Evolutionary conservation across 2,329 filamentous ascomycete species (phyloP).

Genomic region (Aureobasidium sp.): DNA sequence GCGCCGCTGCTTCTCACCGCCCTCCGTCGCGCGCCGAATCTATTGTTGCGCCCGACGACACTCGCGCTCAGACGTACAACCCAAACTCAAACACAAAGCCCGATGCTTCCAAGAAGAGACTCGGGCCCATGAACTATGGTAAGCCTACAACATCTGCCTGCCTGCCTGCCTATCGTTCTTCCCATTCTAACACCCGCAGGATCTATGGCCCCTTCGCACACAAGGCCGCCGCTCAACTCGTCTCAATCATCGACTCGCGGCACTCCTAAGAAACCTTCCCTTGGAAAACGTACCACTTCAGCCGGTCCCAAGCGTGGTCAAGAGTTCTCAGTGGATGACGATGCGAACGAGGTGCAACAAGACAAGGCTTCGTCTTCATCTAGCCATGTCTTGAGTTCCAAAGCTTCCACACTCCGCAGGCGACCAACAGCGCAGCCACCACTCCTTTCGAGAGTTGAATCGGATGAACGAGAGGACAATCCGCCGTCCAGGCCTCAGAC

Average conservation of each 20-base stretch:
- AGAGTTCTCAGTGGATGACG: conserved; percentile 88
- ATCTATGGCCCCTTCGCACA: conserved; percentile 1
- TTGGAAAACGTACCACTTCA: conserved; percentile 67
- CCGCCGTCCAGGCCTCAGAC: not conserved
- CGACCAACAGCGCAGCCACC: conserved; percentile 41
- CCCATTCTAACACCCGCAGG: not conserved
- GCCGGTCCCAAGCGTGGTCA: conserved; percentile 72
- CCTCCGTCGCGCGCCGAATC: conserved; percentile 6
- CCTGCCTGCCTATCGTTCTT: not conserved
- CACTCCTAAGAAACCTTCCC: conserved; percentile 62
- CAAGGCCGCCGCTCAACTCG: not conserved
- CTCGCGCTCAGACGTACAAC: not conserved
- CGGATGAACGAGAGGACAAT: conserved; percentile 40
- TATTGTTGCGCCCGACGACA: not conserved
- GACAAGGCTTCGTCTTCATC: conserved; percentile 41
- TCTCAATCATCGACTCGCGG: not conserved
- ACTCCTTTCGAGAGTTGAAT: conserved; percentile 43
- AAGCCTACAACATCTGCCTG: not conserved
- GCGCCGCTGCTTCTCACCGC: not conserved
- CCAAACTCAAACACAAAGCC: not conserved
- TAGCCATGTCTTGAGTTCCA: conserved; percentile 36
- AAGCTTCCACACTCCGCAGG: conserved; percentile 46
- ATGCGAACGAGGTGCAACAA: conserved; percentile 68
- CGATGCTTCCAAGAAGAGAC: not conserved
- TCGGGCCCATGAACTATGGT: not conserved